Conservation (phyloP, 108 stramenopile species). For the Seminavis robusta region DNA sequence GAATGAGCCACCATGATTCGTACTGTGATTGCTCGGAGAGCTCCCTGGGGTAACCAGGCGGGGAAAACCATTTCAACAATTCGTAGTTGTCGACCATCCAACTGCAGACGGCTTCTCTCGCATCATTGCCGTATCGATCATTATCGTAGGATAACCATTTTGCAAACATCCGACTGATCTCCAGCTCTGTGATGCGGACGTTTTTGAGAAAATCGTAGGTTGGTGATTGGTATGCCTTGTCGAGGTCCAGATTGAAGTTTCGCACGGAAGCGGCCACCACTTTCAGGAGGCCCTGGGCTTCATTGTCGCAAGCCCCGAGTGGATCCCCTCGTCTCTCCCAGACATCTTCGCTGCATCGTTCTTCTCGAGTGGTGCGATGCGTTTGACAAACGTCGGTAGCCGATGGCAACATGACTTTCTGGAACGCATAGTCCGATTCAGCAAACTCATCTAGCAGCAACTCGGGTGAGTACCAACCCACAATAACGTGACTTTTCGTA, state of each 20-base stretch:
- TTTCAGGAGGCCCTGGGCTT: background rate
- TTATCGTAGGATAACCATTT: background rate
- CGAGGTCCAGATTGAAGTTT: background rate
- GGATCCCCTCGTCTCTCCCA: slow-evolving; percentile 8
- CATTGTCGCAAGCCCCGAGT: background rate
- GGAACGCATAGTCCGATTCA: slow-evolving; percentile 25
- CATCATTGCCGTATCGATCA: slow-evolving; percentile 13
- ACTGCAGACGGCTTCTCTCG: slow-evolving; percentile 17
- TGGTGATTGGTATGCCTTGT: slow-evolving; percentile 12
- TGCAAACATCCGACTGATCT: slow-evolving; percentile 5
- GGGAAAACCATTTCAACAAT: slow-evolving; percentile 11
- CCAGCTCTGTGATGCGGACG: slow-evolving; percentile 7
- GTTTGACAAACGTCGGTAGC: slow-evolving; percentile 16
- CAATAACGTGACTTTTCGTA: slow-evolving; percentile 5
- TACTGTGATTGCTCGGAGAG: background rate
- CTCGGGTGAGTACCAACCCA: slow-evolving; percentile 25
- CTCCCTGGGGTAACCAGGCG: slow-evolving; percentile 13
- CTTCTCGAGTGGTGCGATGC: background rate
- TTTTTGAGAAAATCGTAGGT: slow-evolving; percentile 16
- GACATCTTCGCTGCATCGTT: slow-evolving; percentile 10
- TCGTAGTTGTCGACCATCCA: slow-evolving; percentile 33
- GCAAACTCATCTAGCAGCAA: slow-evolving; percentile 5
- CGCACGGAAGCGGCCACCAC: no score
- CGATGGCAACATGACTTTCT: slow-evolving; percentile 12
- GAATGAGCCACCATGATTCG: background rate